Conservation (phyloP, 306 rosid species). For the Prunus mira region DNA sequence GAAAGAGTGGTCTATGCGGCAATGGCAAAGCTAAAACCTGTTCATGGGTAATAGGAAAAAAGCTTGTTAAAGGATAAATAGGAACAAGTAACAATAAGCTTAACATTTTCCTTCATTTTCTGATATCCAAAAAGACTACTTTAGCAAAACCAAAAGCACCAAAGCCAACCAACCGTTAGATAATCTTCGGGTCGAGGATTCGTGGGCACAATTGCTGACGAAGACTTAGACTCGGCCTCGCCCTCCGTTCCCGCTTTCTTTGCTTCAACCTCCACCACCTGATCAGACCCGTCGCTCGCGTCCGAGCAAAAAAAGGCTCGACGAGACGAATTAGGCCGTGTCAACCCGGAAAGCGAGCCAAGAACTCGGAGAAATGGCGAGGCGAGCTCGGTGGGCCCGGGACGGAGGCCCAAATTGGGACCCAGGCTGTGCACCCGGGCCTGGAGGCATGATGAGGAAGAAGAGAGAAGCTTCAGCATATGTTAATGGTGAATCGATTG, state of each 20-base stretch:
- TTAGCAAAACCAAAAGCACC: neutral
- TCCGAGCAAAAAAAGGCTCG: slow-evolving; percentile 80
- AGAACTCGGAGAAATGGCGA: slow-evolving; percentile 52
- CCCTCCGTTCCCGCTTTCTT: slow-evolving; percentile 52
- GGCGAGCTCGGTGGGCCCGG: slow-evolving; percentile 29
- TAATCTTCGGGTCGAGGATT: slow-evolving; percentile 93
- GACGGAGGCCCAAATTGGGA: slow-evolving; percentile 43
- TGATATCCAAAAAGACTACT: neutral
- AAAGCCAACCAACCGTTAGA: slow-evolving; percentile 60
- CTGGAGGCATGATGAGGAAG: slow-evolving; percentile 38
- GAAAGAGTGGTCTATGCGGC: slow-evolving; percentile 95
- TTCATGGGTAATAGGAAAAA: slow-evolving; percentile 7
- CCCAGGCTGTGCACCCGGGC: slow-evolving; percentile 38
- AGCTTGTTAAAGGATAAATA: neutral
- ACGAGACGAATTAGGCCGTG: slow-evolving; percentile 28
- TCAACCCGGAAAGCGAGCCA: slow-evolving; percentile 42
- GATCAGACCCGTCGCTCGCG: slow-evolving; percentile 58
- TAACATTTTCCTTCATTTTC: neutral
- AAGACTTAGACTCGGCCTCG: slow-evolving; percentile 44
- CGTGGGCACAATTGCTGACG: slow-evolving; percentile 80
- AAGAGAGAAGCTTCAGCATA: slow-evolving; percentile 80
- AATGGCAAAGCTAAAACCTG: slow-evolving; percentile 98
- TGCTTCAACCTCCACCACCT: slow-evolving; percentile 46
- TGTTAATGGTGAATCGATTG: neutral
- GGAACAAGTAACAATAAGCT: neutral